Conservation (phyloP, 176 grass and related monocot genomes). For the Luzula sylvatica region DNA sequence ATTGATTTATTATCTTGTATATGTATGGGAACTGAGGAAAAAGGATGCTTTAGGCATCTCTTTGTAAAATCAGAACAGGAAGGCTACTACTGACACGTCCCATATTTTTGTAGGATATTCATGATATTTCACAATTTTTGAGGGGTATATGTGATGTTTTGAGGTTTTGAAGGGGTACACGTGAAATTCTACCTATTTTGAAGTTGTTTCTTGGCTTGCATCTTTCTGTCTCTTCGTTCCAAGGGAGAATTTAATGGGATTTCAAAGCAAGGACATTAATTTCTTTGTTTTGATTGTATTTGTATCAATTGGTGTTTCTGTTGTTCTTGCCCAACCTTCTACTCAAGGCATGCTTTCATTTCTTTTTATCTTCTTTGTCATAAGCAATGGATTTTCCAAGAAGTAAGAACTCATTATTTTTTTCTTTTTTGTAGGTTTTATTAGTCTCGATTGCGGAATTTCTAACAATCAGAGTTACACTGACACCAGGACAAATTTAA, state of each 20-base stretch:
- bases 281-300: slow-evolving; percentile 5
- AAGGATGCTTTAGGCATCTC: too few species aligned
- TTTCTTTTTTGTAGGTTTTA: slow-evolving; percentile 15
- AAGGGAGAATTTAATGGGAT: slow-evolving; percentile 7
- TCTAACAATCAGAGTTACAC: neutral
- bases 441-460: slow-evolving; percentile 22
- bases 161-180: too few species aligned
- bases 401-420: neutral
- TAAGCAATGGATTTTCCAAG: neutral
- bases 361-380: neutral
- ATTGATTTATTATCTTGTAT: too few species aligned
- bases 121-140: too few species aligned
- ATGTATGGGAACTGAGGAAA: too few species aligned
- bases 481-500: slow-evolving; percentile 9
- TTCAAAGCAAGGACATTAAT: neutral
- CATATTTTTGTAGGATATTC: too few species aligned
- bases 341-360: neutral
- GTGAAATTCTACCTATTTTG: too few species aligned
- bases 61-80: too few species aligned
- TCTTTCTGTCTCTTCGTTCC: neutral
- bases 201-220: slow-evolving; percentile 1
- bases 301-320: neutral
- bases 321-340: slow-evolving; percentile 7
- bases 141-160: too few species aligned
- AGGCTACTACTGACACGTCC: too few species aligned